Evolutionary conservation across 2,329 filamentous ascomycete genomes (phyloP).

Genomic region (Allantophomopsis lycopodina): DNA sequence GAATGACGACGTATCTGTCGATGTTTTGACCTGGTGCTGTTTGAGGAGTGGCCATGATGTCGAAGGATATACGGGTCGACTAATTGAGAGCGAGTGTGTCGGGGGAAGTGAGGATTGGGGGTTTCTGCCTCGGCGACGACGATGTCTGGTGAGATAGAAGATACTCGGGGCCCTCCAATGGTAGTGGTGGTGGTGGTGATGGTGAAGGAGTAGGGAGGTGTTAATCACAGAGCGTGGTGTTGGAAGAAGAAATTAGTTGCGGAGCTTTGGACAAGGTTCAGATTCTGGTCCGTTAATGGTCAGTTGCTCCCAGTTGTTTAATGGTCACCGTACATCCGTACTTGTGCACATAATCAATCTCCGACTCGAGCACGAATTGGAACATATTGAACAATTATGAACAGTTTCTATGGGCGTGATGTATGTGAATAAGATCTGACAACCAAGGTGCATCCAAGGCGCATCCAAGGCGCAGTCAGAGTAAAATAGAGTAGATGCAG

Average conservation of each 20-base stretch:
- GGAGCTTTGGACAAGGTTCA: conserved; percentile 24
- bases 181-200: background rate
- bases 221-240: background rate
- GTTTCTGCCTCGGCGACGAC: no score
- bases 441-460: no score
- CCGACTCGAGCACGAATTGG: no score
- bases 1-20: conserved; percentile 95
- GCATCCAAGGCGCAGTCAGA: no score
- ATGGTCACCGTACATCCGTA: no score
- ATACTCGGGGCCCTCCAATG: background rate
- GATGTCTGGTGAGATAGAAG: background rate
- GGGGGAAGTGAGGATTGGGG: background rate
- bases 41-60: conserved; percentile 31
- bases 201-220: background rate
- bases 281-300: no score
- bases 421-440: no score
- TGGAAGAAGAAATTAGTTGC: conserved; percentile 2
- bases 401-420: no score
- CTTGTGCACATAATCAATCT: no score
- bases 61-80: background rate
- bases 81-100: background rate
- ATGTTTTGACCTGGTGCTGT: conserved; percentile 50
- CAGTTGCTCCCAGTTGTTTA: no score
- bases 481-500: no score
- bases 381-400: no score